Base-by-base conservation (phyloP, 2,329 filamentous ascomycete species). In the Fusarium equiseti region DNA sequence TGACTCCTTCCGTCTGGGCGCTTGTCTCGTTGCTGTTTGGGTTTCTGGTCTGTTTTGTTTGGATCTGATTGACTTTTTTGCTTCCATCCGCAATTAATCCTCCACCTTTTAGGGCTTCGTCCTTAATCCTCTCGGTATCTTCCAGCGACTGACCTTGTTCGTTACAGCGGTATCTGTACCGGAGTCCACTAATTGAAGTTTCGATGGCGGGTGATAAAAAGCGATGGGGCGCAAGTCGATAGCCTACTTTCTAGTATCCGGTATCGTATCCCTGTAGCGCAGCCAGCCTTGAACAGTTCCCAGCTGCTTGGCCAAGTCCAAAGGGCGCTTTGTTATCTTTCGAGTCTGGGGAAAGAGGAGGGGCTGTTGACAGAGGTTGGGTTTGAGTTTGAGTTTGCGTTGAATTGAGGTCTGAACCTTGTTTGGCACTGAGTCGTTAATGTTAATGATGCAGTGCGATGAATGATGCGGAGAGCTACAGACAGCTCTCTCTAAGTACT, bases 1-100 rank as follows among this genome's bases (percentile, higher is more conserved):
- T 65, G 63, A 69, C 68, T 71, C 54, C 27, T 70, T 68, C 63
- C 22, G 68, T 65, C 61, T 65, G 52, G 35, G 35, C 18, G 15
- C n/a, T 59, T 40, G 63, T 66, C 61, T 59, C 53, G 62, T 46
- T 44, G 35, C 35, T 53, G 50, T 53, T 53, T 53, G 50, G 38
- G 50, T 18, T 20, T 52, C 32, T 45, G 49, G 18, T 52, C 32
- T 45, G 49, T 62, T 49, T 43, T 44, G 18, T 46, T 31, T 15
- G 43, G 24, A 22, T 44, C 26, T 42, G 24, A 18, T 27, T 42
- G 35, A 11, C 9, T 20, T 32, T 42, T 38, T 38, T 38, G 35
- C 35, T 38, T 38, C 18, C 35, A 11, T 32, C 31, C 31, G 31
- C 35, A 38, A 38, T 38, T 38, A 9, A 18, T n/a, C 35, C 18